A percentile compares a stretch with the other conserved stretches of the same genome.
phyloP scores from a whole-genome alignment of 2,329 filamentous ascomycete species.

The Pseudogymnoascus sp. region DNA sequence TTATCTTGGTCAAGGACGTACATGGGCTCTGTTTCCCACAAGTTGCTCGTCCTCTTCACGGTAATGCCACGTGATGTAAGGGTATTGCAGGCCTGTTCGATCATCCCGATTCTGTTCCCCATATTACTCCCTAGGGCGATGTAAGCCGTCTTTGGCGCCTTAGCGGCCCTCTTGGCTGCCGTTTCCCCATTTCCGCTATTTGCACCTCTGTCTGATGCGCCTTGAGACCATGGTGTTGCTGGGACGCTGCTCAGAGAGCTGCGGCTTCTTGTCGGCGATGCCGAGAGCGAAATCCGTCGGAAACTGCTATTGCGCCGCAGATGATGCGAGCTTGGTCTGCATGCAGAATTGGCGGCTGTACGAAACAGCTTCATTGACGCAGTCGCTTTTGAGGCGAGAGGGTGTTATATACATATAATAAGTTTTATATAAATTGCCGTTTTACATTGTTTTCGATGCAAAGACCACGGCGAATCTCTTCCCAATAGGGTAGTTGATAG shows the following conservation, averaged over 20 bases:
- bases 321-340: slow-evolving; percentile 2
- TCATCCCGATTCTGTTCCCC: slow-evolving; percentile 74
- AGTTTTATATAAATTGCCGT: neutral
- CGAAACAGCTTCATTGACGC: slow-evolving; percentile 10
- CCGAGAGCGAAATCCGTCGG: neutral
- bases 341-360: neutral
- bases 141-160: slow-evolving; percentile 44
- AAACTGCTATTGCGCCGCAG: slow-evolving; percentile 3
- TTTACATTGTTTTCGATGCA: neutral
- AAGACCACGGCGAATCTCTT: slow-evolving; percentile 5
- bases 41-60: slow-evolving; percentile 70
- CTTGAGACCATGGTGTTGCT: slow-evolving; percentile 17
- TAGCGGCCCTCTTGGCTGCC: slow-evolving; percentile 5
- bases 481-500: slow-evolving; percentile 2
- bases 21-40: slow-evolving; percentile 97
- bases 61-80: slow-evolving; percentile 67
- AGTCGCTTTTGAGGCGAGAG: neutral
- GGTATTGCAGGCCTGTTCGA: slow-evolving; percentile 72
- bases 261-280: slow-evolving; percentile 3
- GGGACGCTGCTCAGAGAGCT: slow-evolving; percentile 11
- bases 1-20: slow-evolving; percentile 82
- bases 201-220: neutral
- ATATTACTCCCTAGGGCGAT: slow-evolving; percentile 91
- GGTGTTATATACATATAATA: slow-evolving; percentile 2
- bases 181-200: neutral